Percentiles rank a stretch among this genome's conserved stretches.
Evolutionary conservation across 495 filamentous ascomycete species (phyloP).

Genomic region (Neurospora pannonica): DNA sequence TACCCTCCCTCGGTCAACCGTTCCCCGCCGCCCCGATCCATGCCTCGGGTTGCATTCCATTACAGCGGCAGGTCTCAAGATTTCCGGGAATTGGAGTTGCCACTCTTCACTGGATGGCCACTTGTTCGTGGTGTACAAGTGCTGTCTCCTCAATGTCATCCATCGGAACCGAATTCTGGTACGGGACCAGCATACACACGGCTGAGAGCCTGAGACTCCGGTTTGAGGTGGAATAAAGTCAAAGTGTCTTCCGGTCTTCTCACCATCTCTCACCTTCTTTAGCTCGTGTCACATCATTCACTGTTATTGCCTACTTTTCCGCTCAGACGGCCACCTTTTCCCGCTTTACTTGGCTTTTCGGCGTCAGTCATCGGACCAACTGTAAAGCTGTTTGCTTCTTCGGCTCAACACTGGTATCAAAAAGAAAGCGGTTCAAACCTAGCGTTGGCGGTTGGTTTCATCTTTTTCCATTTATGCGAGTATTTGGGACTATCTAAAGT

Average conservation of each 20-base stretch:
- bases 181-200: neutral
- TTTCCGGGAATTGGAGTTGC: slow-evolving; percentile 7
- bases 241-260: neutral
- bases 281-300: neutral
- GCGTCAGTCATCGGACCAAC: neutral
- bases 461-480: neutral
- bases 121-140: neutral
- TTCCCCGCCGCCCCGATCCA: slow-evolving; percentile 8
- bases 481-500: neutral
- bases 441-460: slow-evolving; percentile 2
- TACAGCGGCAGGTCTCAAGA: slow-evolving; percentile 7
- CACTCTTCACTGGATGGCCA: neutral
- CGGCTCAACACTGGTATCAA: neutral
- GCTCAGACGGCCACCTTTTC: neutral
- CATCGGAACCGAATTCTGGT: neutral
- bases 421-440: neutral
- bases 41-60: slow-evolving; percentile 18
- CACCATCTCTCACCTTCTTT: neutral
- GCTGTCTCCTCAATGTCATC: neutral
- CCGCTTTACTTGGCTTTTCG: neutral
- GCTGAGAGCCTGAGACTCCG: neutral
- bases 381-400: neutral
- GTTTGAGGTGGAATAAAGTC: slow-evolving; percentile 1
- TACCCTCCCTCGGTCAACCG: slow-evolving; percentile 2
- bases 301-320: neutral